A percentile compares a stretch with the other conserved stretches of the same genome.
These are phyloP conservation scores for Nannizziopsis barbatae DNA, from an alignment of 2,329 filamentous ascomycete genomes.

Conservation along the genomic window DNA sequence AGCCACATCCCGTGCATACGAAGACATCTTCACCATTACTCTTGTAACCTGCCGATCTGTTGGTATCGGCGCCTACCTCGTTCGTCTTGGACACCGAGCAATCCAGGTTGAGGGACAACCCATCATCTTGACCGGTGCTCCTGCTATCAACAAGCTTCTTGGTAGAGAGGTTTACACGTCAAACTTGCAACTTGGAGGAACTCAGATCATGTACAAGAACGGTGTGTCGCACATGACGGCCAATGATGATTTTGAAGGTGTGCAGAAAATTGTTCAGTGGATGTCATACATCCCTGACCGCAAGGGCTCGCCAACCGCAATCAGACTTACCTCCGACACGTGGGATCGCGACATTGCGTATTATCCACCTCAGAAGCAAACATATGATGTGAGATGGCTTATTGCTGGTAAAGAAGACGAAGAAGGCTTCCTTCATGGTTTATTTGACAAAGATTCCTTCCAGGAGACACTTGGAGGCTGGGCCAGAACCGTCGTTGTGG, in stretches of 20 bases:
- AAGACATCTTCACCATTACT: constrained; percentile 97
- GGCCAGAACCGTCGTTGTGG: constrained; percentile 93
- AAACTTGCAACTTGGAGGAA: constrained; percentile 96
- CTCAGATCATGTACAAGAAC: constrained; percentile 99
- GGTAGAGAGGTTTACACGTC: constrained; percentile 98
- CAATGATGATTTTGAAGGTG: constrained; percentile 92
- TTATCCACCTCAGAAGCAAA: constrained; percentile 64
- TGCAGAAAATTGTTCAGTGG: constrained; percentile 97
- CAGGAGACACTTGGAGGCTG: constrained; percentile 93
- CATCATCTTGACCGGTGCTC: constrained; percentile 95
- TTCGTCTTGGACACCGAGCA: constrained; percentile 93
- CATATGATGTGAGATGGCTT: constrained; percentile 89
- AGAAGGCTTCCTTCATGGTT: constrained; percentile 67
- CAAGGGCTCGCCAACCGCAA: constrained; percentile 85
- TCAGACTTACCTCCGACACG: constrained; percentile 68
- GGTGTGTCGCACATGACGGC: constrained; percentile 99
- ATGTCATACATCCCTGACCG: constrained; percentile 94
- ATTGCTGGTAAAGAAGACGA: constrained; percentile 80
- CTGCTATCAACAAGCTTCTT: constrained; percentile 94
- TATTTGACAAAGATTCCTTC: constrained; percentile 95
- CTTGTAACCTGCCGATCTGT: constrained; percentile 96
- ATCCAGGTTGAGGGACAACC: constrained; percentile 98
- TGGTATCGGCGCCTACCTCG: constrained; percentile 97
- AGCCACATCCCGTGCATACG: constrained; percentile 91
- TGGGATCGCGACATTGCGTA: constrained; percentile 92